phyloP scores from a whole-genome alignment of 495 filamentous ascomycete genomes.

The Platismatia glauca region DNA sequence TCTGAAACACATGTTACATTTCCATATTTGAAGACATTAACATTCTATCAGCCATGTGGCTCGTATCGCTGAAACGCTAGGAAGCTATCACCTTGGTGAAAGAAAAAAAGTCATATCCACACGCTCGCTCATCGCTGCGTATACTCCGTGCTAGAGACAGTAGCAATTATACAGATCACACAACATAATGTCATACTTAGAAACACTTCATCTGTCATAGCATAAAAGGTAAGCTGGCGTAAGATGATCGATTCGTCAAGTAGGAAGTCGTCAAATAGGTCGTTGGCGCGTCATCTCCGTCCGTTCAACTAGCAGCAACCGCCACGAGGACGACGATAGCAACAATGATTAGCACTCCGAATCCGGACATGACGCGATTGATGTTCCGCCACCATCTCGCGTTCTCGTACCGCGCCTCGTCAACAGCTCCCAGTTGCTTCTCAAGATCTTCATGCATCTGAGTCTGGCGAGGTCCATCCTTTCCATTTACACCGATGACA shows the following conservation, averaged over 20 bases:
- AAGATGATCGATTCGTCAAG: neutral
- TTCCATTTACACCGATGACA: conserved; percentile 29
- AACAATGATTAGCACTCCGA: conserved; percentile 70
- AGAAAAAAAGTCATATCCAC: conserved; percentile 5
- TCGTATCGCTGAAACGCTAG: neutral
- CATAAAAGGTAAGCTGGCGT: neutral
- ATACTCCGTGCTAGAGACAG: neutral
- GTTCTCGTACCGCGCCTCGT: conserved; percentile 64
- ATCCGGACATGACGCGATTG: conserved; percentile 75
- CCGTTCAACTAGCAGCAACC: conserved; percentile 14
- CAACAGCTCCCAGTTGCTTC: conserved; percentile 37
- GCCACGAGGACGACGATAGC: conserved; percentile 38
- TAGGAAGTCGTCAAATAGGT: conserved; percentile 14
- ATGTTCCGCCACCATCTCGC: conserved; percentile 88
- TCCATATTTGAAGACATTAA: neutral
- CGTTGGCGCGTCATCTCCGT: conserved; percentile 1
- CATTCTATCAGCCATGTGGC: neutral
- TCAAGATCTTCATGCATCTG: conserved; percentile 39
- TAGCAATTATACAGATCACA: neutral
- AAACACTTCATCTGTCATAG: neutral
- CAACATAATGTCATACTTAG: neutral
- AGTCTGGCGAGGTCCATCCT: conserved; percentile 21
- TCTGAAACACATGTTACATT: neutral
- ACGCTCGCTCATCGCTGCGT: conserved; percentile 13
- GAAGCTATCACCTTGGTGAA: neutral